Conservation (phyloP, 495 filamentous ascomycete species). For the Filosporella fistucella region DNA sequence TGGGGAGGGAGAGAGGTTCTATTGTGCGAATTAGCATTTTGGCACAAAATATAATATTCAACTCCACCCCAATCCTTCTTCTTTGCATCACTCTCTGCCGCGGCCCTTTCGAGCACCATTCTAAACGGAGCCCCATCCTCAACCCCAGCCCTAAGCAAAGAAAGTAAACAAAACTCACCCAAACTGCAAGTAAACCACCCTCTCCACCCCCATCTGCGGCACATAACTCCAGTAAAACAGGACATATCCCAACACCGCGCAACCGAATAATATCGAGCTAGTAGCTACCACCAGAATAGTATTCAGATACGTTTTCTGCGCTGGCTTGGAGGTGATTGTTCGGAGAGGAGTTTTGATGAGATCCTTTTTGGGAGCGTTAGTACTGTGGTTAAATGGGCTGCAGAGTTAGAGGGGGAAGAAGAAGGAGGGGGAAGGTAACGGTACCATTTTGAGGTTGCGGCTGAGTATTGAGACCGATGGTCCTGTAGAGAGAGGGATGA, state of each 20-base stretch:
- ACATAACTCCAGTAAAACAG: constrained; percentile 81
- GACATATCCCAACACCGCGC: constrained; percentile 64
- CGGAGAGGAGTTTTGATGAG: constrained; percentile 38
- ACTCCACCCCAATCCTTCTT: too few species aligned
- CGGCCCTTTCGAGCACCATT: too few species aligned
- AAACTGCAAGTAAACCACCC: constrained; percentile 77
- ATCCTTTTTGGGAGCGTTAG: constrained; percentile 18
- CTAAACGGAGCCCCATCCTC: too few species aligned
- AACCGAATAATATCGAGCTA: constrained; percentile 51
- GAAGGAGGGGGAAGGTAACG: too few species aligned
- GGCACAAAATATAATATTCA: too few species aligned
- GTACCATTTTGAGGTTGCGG: too few species aligned
- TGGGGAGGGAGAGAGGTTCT: constrained; percentile 51
- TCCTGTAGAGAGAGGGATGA: too few species aligned
- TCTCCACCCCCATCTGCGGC: constrained; percentile 59
- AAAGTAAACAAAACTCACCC: constrained; percentile 42
- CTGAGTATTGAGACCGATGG: too few species aligned
- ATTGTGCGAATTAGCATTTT: too few species aligned
- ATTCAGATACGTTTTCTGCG: constrained; percentile 67
- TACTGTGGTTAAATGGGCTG: too few species aligned
- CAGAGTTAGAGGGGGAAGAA: too few species aligned
- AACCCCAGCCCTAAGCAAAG: neutral
- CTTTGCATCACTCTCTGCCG: too few species aligned
- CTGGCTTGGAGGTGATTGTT: constrained; percentile 58
- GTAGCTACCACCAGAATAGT: constrained; percentile 58